phyloP scores from a whole-genome alignment of 2,329 filamentous ascomycete genomes.

The Xylariaceae sp. region DNA sequence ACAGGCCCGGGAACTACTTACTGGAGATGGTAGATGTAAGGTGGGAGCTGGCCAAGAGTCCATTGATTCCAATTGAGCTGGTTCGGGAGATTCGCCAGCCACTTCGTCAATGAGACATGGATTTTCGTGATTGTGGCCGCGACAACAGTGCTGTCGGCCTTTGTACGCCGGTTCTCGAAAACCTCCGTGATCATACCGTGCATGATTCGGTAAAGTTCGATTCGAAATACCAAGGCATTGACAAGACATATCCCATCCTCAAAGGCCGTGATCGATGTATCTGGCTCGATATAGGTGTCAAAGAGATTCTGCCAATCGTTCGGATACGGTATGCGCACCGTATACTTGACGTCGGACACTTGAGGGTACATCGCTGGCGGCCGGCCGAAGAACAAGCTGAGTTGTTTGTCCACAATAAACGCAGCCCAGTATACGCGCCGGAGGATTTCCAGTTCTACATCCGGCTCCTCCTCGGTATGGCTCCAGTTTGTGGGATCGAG shows the following conservation, averaged over 20 bases:
- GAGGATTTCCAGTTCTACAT: constrained; percentile 44
- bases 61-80: constrained; percentile 50
- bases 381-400: constrained; percentile 48
- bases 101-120: constrained; percentile 44
- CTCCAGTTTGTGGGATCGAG: constrained; percentile 49
- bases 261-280: constrained; percentile 41
- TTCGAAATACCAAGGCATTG: constrained; percentile 44
- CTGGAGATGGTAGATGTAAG: constrained; percentile 46
- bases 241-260: constrained; percentile 44
- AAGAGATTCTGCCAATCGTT: constrained; percentile 45
- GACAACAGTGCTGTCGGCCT: constrained; percentile 38
- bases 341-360: constrained; percentile 47
- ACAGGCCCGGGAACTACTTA: constrained; percentile 13
- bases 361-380: constrained; percentile 47
- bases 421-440: constrained; percentile 49
- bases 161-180: constrained; percentile 44
- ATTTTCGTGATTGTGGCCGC: constrained; percentile 42
- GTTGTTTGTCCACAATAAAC: constrained; percentile 47
- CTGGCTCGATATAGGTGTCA: constrained; percentile 44
- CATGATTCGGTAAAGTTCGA: constrained; percentile 46
- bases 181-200: constrained; percentile 48
- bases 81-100: constrained; percentile 42
- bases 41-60: constrained; percentile 43
- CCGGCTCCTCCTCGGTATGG: constrained; percentile 33
- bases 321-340: constrained; percentile 46